Evolutionary conservation across 2,329 filamentous ascomycete species (phyloP).

Genomic region (Pyricularia sp.): DNA sequence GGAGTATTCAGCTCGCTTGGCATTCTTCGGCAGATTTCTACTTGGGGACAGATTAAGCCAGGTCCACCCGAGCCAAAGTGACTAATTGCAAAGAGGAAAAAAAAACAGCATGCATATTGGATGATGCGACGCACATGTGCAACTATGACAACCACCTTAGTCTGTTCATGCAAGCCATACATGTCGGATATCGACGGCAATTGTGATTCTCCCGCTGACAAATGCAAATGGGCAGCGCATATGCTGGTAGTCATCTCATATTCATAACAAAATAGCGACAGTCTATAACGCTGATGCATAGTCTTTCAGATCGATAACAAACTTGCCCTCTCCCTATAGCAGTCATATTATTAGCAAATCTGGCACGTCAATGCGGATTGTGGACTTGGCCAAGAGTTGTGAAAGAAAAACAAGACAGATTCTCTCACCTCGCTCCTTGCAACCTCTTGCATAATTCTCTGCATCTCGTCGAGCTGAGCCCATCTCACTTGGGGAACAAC

Average conservation of each 20-base stretch:
- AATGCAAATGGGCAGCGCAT: background rate
- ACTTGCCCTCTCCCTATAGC: constrained; percentile 9
- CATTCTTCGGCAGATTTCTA: background rate
- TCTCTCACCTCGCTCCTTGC: constrained; percentile 5
- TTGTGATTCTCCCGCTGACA: background rate
- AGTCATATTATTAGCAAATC: background rate
- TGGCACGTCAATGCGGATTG: too few relatives aligned
- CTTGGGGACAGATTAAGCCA: background rate
- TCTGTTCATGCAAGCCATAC: background rate
- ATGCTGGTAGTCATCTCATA: background rate
- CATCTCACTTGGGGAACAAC: constrained; percentile 18
- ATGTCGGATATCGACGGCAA: background rate
- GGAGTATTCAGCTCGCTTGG: background rate
- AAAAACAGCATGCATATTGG: background rate
- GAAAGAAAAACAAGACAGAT: background rate
- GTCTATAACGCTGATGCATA: background rate
- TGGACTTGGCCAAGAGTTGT: background rate
- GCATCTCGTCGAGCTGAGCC: constrained; percentile 13
- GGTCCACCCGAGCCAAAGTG: background rate
- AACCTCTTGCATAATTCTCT: constrained; percentile 10
- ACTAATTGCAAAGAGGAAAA: background rate
- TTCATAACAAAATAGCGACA: background rate
- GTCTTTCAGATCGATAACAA: constrained; percentile 10
- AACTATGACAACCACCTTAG: too few relatives aligned
- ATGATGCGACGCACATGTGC: too few relatives aligned